Evolutionary conservation across 805 yeast genomes (phyloP).

Genomic region (Wickerhamomyces strasburgensis): DNA sequence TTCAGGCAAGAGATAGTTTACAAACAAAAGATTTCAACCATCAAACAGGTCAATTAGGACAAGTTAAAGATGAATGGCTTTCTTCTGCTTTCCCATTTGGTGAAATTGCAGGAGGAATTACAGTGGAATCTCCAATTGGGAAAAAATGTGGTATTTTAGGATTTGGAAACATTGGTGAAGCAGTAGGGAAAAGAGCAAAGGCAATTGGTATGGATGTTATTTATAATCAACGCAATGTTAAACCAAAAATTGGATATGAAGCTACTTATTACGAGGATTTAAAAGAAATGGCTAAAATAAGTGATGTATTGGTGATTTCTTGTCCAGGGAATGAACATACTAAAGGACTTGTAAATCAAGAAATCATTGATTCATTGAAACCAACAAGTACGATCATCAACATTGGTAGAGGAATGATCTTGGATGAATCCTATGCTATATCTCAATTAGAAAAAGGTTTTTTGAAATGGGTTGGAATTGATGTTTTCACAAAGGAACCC

Average conservation of each 20-base stretch:
- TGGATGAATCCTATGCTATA: conserved; percentile 46
- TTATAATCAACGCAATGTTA: conserved; percentile 45
- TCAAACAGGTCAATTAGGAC: conserved; percentile 27
- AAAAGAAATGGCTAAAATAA: conserved; percentile 30
- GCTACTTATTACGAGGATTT: conserved; percentile 29
- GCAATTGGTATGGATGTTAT: conserved; percentile 55
- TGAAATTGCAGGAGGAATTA: conserved; percentile 30
- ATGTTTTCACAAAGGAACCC: conserved; percentile 59
- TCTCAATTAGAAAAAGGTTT: conserved; percentile 34
- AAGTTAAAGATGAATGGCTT: conserved; percentile 23
- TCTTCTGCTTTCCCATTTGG: conserved; percentile 31
- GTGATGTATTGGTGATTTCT: conserved; percentile 50
- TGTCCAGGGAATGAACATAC: conserved; percentile 56
- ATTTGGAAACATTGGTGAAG: conserved; percentile 56
- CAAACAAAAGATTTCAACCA: conserved; percentile 27
- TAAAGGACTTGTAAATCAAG: conserved; percentile 39
- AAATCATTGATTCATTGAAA: conserved; percentile 33
- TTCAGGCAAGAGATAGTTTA: conserved; percentile 33
- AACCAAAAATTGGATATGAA: conserved; percentile 31
- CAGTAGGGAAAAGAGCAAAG: conserved; percentile 43
- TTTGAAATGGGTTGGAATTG: conserved; percentile 53
- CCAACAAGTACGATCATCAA: conserved; percentile 47
- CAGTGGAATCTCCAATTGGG: conserved; percentile 40
- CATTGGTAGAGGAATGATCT: conserved; percentile 53
- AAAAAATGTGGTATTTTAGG: conserved; percentile 54